Conservation (phyloP, 2,329 filamentous ascomycete genomes). For the Tolypocladium amazonense region DNA sequence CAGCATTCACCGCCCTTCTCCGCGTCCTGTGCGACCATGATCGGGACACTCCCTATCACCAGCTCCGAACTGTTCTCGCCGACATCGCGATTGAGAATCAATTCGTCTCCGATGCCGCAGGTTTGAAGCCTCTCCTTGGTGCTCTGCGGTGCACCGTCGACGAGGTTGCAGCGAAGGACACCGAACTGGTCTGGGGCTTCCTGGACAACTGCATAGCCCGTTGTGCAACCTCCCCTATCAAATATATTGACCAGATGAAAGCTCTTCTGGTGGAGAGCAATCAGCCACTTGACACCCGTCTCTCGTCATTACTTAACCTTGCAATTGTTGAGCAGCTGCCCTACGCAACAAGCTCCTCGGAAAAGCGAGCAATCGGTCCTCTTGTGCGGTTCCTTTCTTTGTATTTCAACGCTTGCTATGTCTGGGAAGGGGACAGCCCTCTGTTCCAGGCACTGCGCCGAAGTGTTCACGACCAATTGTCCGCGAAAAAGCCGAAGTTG, state of each 20-base stretch:
- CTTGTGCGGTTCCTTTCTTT: conserved; percentile 48
- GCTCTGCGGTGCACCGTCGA: conserved; percentile 14
- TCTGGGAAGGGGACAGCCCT: conserved; percentile 32
- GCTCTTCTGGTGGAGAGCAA: conserved; percentile 24
- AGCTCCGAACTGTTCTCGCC: conserved; percentile 44
- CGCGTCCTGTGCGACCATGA: conserved; percentile 27
- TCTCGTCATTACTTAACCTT: conserved; percentile 52
- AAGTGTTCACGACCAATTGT: conserved; percentile 20
- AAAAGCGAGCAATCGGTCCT: conserved; percentile 28
- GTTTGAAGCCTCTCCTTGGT: conserved; percentile 36
- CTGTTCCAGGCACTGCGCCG: conserved; percentile 17
- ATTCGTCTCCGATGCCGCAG: conserved; percentile 43
- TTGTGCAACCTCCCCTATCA: conserved; percentile 66
- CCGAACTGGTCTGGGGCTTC: conserved; percentile 51
- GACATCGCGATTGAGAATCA: conserved; percentile 55
- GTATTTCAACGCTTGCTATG: conserved; percentile 43
- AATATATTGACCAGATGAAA: conserved; percentile 65
- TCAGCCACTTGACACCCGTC: conserved; percentile 10
- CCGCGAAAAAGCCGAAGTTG: conserved; percentile 12
- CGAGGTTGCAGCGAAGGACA: conserved; percentile 9
- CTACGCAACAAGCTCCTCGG: conserved; percentile 47
- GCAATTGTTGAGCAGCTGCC: conserved; percentile 69
- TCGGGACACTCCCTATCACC: conserved; percentile 21
- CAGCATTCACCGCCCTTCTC: conserved; percentile 63
- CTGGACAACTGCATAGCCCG: conserved; percentile 75